Conservation (phyloP, 441 rosid species). For the Francoa sonchifolia region DNA sequence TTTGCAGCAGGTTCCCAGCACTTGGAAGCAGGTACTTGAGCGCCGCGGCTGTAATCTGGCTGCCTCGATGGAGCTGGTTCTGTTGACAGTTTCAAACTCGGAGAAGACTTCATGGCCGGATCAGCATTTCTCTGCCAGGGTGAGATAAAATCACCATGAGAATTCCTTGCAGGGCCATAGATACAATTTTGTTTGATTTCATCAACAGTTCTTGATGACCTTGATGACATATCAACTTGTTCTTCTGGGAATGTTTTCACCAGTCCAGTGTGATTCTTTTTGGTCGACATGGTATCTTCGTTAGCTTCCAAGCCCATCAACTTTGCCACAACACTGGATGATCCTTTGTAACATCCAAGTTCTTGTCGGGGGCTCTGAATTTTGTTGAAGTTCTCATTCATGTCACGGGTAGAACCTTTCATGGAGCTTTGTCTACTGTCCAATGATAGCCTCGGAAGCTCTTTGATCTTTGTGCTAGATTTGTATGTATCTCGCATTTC, state of each 20-base stretch:
- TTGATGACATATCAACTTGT: constrained; percentile 15
- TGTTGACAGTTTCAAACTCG: constrained; percentile 38
- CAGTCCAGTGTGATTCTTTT: constrained; percentile 13
- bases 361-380: constrained; percentile 29
- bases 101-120: constrained; percentile 29
- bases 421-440: constrained; percentile 61
- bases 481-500: constrained; percentile 39
- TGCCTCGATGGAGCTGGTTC: constrained; percentile 71
- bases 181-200: constrained; percentile 26
- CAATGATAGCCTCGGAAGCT: constrained; percentile 76
- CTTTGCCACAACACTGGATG: constrained; percentile 73
- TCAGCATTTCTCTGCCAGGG: constrained; percentile 27
- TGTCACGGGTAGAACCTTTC: constrained; percentile 31
- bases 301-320: constrained; percentile 79
- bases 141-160: constrained; percentile 29
- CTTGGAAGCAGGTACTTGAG: constrained; percentile 26
- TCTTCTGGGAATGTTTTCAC: constrained; percentile 10
- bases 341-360: constrained; percentile 35
- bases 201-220: constrained; percentile 20
- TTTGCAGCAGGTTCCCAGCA: constrained; percentile 18
- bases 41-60: constrained; percentile 31
- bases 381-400: constrained; percentile 14
- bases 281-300: constrained; percentile 26
- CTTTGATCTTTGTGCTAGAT: constrained; percentile 52
- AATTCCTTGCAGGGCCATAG: constrained; percentile 42